phyloP scores from a whole-genome alignment of 1,284 basidiomycete species.

The Meripilus lineatus region DNA sequence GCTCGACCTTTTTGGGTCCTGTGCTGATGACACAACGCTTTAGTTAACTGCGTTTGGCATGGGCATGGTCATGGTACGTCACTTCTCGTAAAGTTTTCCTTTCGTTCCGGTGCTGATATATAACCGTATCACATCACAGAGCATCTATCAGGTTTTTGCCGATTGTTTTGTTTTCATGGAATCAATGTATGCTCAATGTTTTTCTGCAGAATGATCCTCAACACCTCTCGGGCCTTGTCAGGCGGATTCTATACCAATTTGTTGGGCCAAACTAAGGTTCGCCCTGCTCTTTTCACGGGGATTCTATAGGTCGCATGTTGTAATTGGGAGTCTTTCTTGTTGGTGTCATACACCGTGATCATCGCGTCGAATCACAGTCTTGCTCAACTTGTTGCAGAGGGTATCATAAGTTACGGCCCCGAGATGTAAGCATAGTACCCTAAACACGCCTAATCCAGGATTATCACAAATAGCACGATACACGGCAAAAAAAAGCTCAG shows the following conservation, averaged over 20 bases:
- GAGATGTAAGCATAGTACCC: too few relatives aligned
- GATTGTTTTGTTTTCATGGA: too few relatives aligned
- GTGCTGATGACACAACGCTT: background rate
- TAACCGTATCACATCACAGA: background rate
- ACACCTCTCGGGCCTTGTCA: constrained; percentile 83
- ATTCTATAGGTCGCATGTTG: too few relatives aligned
- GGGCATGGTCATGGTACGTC: constrained; percentile 81
- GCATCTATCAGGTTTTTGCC: constrained; percentile 2
- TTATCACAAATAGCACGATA: too few relatives aligned
- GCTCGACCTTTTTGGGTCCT: background rate
- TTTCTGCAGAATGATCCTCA: constrained; percentile 77
- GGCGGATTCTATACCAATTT: constrained; percentile 88
- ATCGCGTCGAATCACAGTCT: too few relatives aligned
- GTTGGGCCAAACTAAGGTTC: constrained; percentile 86
- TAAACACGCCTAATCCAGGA: too few relatives aligned
- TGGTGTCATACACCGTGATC: too few relatives aligned
- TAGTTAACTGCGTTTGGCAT: constrained; percentile 66
- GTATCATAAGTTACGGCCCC: too few relatives aligned
- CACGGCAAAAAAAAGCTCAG: too few relatives aligned
- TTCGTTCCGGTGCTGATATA: background rate
- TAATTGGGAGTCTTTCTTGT: too few relatives aligned
- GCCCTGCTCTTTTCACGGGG: too few relatives aligned
- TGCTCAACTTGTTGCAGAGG: too few relatives aligned
- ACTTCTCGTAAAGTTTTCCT: background rate
- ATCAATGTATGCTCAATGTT: background rate